phyloP scores from a whole-genome alignment of 768 basidiomycete species.

The Hortiboletus campestris region DNA sequence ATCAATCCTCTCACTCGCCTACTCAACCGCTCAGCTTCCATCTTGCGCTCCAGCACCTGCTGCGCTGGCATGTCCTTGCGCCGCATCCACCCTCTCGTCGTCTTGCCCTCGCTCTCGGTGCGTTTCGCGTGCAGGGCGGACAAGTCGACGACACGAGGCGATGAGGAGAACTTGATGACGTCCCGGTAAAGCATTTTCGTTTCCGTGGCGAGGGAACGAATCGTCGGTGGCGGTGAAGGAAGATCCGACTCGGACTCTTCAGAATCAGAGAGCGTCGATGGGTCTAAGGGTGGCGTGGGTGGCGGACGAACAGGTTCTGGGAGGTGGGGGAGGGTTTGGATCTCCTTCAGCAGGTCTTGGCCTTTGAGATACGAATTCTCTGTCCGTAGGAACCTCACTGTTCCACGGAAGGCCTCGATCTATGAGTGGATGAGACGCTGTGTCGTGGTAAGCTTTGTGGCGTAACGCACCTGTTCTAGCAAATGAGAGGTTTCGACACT shows the following conservation, averaged over 20 bases:
- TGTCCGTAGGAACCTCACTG: slow-evolving; percentile 87
- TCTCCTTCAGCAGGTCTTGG: slow-evolving; percentile 82
- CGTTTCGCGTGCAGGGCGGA: slow-evolving; percentile 55
- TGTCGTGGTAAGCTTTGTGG: neutral
- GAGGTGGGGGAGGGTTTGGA: slow-evolving; percentile 72
- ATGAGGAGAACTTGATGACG: slow-evolving; percentile 80
- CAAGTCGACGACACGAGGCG: slow-evolving; percentile 84
- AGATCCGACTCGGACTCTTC: slow-evolving; percentile 57
- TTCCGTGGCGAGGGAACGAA: slow-evolving; percentile 74
- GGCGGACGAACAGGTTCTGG: slow-evolving; percentile 44
- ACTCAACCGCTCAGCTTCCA: slow-evolving; percentile 72
- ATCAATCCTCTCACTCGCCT: slow-evolving; percentile 68
- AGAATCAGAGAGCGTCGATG: slow-evolving; percentile 66
- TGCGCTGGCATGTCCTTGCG: slow-evolving; percentile 78
- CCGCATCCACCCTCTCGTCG: slow-evolving; percentile 69
- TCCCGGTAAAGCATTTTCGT: slow-evolving; percentile 87
- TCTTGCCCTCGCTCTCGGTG: slow-evolving; percentile 42
- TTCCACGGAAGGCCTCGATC: slow-evolving; percentile 89
- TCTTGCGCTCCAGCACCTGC: slow-evolving; percentile 73
- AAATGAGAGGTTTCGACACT: slow-evolving; percentile 86
- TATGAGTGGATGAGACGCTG: slow-evolving; percentile 31
- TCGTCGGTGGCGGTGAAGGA: slow-evolving; percentile 43
- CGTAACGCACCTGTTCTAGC: slow-evolving; percentile 69
- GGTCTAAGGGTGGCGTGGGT: slow-evolving; percentile 65
- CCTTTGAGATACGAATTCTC: slow-evolving; percentile 95